phyloP scores from a whole-genome alignment of 306 rosid genomes.

The Glycine tomentella region DNA sequence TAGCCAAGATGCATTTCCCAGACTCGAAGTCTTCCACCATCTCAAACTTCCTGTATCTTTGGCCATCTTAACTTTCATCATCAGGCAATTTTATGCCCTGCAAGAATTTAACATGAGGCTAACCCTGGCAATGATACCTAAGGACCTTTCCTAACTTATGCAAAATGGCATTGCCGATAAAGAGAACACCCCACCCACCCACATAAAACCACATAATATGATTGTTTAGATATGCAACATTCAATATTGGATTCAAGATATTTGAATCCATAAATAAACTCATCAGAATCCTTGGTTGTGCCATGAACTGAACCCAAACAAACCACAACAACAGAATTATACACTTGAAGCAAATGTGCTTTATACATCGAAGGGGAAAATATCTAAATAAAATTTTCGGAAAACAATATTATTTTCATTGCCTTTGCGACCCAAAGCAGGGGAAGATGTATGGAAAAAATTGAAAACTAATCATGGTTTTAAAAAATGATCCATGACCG shows the following conservation, averaged over 20 bases:
- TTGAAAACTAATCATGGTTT: neutral
- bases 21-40: conserved; percentile 37
- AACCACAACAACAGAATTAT: conserved; percentile 12
- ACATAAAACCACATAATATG: neutral
- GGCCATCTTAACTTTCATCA: conserved; percentile 34
- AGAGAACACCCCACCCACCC: neutral
- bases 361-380: neutral
- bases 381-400: neutral
- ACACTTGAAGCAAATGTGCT: neutral
- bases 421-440: conserved; percentile 9
- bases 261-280: conserved; percentile 15
- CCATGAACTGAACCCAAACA: neutral
- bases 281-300: conserved; percentile 25
- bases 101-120: conserved; percentile 45
- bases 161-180: too few relatives aligned
- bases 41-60: conserved; percentile 19
- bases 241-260: neutral
- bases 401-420: conserved; percentile 22
- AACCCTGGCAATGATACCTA: conserved; percentile 32
- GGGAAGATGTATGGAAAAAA: neutral
- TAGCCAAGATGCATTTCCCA: conserved; percentile 39
- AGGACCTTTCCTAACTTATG: conserved; percentile 10
- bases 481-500: too few relatives aligned
- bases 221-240: too few relatives aligned
- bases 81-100: conserved; percentile 46